Conservation (phyloP, 2,329 filamentous ascomycete species). For the Hymenoscyphus fructigenus region DNA sequence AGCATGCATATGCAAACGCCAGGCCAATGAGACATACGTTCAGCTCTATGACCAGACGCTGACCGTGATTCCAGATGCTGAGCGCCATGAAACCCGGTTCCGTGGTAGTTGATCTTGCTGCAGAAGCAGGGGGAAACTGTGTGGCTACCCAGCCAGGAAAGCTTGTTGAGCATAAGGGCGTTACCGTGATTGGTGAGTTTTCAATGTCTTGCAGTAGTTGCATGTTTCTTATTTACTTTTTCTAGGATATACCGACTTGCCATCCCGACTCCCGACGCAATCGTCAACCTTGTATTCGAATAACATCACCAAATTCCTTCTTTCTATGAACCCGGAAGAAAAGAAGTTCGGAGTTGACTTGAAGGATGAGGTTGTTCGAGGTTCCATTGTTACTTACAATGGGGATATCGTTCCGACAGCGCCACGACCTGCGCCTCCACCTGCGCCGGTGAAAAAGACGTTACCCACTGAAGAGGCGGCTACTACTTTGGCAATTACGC, state of each 20-base stretch:
- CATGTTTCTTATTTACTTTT: not conserved
- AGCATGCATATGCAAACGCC: conserved; percentile 34
- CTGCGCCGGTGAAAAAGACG: conserved; percentile 47
- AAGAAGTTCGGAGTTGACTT: conserved; percentile 80
- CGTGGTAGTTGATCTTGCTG: conserved; percentile 83
- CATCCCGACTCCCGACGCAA: conserved; percentile 82
- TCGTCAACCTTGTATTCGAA: conserved; percentile 90
- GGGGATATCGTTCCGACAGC: conserved; percentile 75
- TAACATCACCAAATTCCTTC: conserved; percentile 85
- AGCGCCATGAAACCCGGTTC: conserved; percentile 79
- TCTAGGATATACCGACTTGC: conserved; percentile 78
- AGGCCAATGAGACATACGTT: not conserved
- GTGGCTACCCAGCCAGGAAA: conserved; percentile 76
- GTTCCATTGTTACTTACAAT: conserved; percentile 77
- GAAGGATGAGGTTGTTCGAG: conserved; percentile 80
- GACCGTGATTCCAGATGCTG: conserved; percentile 51
- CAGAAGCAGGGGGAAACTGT: conserved; percentile 86
- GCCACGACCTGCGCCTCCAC: conserved; percentile 64
- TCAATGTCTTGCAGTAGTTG: not conserved
- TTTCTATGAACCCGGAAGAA: conserved; percentile 77
- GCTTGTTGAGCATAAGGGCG: conserved; percentile 68
- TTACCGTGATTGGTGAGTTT: conserved; percentile 74
- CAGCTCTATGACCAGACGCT: conserved; percentile 45
- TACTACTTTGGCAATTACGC: conserved; percentile 67
- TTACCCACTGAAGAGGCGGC: conserved; percentile 52